Evolutionary conservation across 1,284 basidiomycete species (phyloP), one percentile per base, ranked within the genome.

Genomic region (Leccinum fallax): DNA sequence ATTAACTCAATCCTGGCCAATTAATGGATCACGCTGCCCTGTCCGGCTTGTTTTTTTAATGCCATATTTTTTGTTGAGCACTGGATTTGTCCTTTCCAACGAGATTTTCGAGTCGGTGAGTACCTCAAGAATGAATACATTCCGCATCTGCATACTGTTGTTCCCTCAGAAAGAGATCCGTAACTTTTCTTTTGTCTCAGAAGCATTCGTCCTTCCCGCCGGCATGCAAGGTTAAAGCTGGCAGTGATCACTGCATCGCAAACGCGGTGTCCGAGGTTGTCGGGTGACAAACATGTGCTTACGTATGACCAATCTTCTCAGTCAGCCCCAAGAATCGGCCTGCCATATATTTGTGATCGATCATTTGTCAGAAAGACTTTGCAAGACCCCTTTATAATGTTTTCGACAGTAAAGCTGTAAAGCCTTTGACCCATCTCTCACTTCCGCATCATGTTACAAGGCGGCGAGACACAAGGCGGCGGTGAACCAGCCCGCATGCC

Each of bases 391-490:
- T 63, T 66, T 65, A 67, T 21, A 43, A 55, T 49, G 2, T 53
- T 52, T 46, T 10, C 26, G 15, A 49, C 10, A 16, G 30, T 10
- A 10, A 11, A 32, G 30, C 30, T 32, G 15, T 36, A 7, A 15
- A 46, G 5, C n/a, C 16, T 11, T 52, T 52, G 11, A 34, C 5
- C 30, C 36, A 15, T 1, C 36, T 52, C 16, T 8, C 38, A 19
- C 26, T 4, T 21, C 32, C 59, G 6, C 15, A 63, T 34, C 60
- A 70, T 69, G 69, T 64, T 58, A 9, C 55, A 38, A 46, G 34
- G 8, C 53, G 26, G 51, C 26, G 55, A 58, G 5, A 1, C 53
- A 24, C 57, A 32, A 6, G 36, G 58, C 16, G 6, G 24, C 15
- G 48, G 51, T 24, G 10, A 21, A 46, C 19, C 19, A 46, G 40